phyloP scores from a whole-genome alignment of 2,329 filamentous ascomycete genomes.

The Fusarium sp. region DNA sequence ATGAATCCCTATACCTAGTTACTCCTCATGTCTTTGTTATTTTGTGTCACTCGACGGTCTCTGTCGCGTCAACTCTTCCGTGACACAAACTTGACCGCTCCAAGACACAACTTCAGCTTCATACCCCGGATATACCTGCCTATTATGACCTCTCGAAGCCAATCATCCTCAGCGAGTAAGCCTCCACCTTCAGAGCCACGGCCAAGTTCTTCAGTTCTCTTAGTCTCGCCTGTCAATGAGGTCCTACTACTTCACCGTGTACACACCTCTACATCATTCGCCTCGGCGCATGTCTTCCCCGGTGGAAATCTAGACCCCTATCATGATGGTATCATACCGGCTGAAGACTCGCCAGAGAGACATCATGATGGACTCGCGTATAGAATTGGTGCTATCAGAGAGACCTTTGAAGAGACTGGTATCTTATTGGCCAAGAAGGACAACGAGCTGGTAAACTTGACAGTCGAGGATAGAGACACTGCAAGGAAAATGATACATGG shows the following conservation, averaged over 20 bases:
- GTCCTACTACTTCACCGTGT: slow-evolving; percentile 89
- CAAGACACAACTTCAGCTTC: slow-evolving; percentile 21
- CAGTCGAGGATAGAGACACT: slow-evolving; percentile 67
- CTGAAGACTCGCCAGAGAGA: slow-evolving; percentile 58
- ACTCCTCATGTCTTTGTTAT: slow-evolving; percentile 26
- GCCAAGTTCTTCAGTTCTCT: slow-evolving; percentile 80
- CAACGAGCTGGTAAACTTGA: slow-evolving; percentile 68
- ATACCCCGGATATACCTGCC: background rate
- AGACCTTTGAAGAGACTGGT: slow-evolving; percentile 95
- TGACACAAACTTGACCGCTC: background rate
- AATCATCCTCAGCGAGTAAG: slow-evolving; percentile 29
- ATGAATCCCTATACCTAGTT: background rate
- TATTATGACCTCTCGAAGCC: slow-evolving; percentile 27
- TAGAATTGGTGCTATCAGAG: slow-evolving; percentile 83
- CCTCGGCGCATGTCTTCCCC: slow-evolving; percentile 94
- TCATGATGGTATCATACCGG: slow-evolving; percentile 74
- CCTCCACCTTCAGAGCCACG: slow-evolving; percentile 56
- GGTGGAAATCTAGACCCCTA: slow-evolving; percentile 83
- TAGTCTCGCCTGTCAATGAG: slow-evolving; percentile 87
- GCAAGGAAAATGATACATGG: slow-evolving; percentile 76
- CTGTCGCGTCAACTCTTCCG: slow-evolving; percentile 12
- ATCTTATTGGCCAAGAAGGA: slow-evolving; percentile 75
- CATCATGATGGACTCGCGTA: slow-evolving; percentile 80
- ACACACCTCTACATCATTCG: slow-evolving; percentile 82
- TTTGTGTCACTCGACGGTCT: slow-evolving; percentile 21